Base-by-base conservation (phyloP, 768 basidiomycete genomes). In the Leccinum uliginosum region DNA sequence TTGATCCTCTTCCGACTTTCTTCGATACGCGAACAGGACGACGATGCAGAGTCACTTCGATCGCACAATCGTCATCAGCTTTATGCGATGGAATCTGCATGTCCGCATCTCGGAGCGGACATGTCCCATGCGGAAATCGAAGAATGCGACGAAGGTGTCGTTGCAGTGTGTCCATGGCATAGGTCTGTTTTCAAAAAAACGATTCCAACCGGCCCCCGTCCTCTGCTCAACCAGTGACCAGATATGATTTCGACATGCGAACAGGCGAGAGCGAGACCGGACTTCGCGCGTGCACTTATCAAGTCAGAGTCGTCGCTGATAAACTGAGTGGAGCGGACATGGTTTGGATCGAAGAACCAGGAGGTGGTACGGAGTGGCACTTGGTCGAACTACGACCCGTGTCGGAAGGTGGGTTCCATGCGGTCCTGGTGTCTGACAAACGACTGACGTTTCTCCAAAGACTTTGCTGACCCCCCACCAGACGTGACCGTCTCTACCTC, bases 391-490 rank as follows among this genome's bases (percentile, higher is more conserved):
- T 87, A 19, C 70, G 87, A 49, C 48, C 48, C 27, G 48, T 49
- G 17, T 49, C 48, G 11, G 48, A 49, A 49, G 48, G 23, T 84
- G n/a, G 89, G 79, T 86, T 87, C 82, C 34, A n/a, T n/a, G 1
- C 30, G 9, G 9, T 43, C 10, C 26, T n/a, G n/a, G n/a, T 21
- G 27, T 5, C 8, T 29, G 10, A 50, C 50, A 19, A 15, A 30
- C 35, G 17, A 27, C 21, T 17, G 24, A 27, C 26, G 1, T 44
- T 53, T 3, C 55, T 78, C n/a, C 6, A 3, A 77, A 85, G 74
- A 71, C 4, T 91, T 90, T 65, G 84, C 85, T 6, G 87, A 89
- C 65, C 83, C 85, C 2, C 86, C 80, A 19, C 80, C 78, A 8
- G 24, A 7, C 23, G 27, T 67, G n/a, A 9, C 11, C 8, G 17